A percentile compares a stretch with the other conserved stretches of the same genome.
Conservation (phyloP, 78 protist genomes). For the Monosiga brevicollis region DNA sequence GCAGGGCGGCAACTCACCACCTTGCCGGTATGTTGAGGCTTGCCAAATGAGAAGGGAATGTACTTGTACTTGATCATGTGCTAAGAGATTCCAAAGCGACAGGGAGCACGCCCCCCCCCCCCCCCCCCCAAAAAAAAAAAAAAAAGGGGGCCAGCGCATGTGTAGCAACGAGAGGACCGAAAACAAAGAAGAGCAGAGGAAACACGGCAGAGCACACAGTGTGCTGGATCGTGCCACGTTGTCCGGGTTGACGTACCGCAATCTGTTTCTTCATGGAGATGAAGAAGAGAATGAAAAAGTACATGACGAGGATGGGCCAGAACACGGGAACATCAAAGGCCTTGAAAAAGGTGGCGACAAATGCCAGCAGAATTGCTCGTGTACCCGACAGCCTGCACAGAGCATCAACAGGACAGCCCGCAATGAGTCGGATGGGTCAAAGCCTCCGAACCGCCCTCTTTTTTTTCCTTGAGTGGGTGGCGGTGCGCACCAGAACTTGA, state of each 20-base stretch:
- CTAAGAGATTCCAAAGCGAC: background rate
- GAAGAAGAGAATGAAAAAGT: constrained; percentile 66
- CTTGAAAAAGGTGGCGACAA: constrained; percentile 45
- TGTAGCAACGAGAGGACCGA: background rate
- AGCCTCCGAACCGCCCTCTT: too few species aligned
- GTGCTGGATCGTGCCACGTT: background rate
- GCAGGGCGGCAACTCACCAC: too few species aligned
- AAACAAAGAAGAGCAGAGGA: background rate
- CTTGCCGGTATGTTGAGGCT: constrained; percentile 37
- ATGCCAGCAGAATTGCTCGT: constrained; percentile 42
- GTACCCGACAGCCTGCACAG: constrained; percentile 34
- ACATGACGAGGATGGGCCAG: constrained; percentile 89
- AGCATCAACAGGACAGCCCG: background rate
- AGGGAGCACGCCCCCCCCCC: background rate
- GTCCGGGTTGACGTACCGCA: background rate
- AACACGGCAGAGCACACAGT: background rate
- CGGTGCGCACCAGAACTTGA: constrained; percentile 69
- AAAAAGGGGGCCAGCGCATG: background rate
- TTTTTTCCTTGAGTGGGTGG: too few species aligned
- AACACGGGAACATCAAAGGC: constrained; percentile 84
- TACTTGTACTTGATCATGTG: constrained; percentile 87
- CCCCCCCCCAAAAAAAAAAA: too few species aligned
- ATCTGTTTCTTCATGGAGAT: constrained; percentile 76
- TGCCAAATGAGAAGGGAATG: constrained; percentile 69
- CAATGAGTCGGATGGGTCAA: too few species aligned